phyloP scores from a whole-genome alignment of 2,329 filamentous ascomycete genomes.

The Talaromyces sp. region DNA sequence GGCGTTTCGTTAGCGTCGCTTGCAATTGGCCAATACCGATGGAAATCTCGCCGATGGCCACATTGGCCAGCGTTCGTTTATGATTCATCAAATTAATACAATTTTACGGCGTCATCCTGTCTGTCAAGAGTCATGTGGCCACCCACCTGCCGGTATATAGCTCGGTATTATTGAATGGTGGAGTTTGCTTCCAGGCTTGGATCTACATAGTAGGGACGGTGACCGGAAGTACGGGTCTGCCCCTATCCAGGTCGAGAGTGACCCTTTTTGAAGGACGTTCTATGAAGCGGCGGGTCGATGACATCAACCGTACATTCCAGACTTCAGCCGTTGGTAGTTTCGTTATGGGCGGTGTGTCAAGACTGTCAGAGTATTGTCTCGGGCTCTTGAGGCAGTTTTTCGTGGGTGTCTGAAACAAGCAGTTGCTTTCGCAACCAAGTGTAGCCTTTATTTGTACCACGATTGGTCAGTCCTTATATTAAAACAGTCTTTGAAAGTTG shows the following conservation, averaged over 20 bases:
- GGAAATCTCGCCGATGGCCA: neutral
- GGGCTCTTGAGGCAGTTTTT: neutral
- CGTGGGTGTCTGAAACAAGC: neutral
- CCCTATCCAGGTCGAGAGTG: neutral
- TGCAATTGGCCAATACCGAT: constrained; percentile 1
- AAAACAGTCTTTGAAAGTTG: neutral
- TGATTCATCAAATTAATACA: neutral
- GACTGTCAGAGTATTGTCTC: neutral
- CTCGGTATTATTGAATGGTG: neutral
- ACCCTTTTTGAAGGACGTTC: neutral
- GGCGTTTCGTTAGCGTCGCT: constrained; percentile 11
- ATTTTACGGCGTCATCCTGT: neutral
- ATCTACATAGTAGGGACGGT: neutral
- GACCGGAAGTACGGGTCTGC: neutral
- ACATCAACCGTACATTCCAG: constrained; percentile 8
- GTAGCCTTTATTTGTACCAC: neutral
- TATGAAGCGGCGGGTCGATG: neutral
- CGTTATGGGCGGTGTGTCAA: neutral
- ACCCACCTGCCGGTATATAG: neutral
- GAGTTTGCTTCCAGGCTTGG: neutral
- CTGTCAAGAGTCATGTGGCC: neutral
- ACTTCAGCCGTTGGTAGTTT: neutral
- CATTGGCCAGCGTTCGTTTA: neutral
- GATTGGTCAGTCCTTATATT: neutral
- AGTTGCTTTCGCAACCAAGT: neutral